These are phyloP conservation scores for Camellia sinensis DNA, from an alignment of 148 eudicot genomes.

Conservation along the genomic window DNA sequence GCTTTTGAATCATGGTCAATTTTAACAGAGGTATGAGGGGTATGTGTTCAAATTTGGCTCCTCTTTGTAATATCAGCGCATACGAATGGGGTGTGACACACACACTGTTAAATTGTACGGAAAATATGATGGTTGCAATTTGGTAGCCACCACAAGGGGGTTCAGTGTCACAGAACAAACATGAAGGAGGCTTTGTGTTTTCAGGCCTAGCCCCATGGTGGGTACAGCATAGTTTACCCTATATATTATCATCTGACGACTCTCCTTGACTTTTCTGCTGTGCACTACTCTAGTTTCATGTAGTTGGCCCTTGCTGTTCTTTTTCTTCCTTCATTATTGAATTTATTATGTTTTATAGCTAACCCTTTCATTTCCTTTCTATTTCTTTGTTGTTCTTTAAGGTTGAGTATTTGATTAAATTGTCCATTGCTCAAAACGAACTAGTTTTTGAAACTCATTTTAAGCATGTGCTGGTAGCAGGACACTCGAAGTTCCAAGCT, in stretches of 20 bases:
- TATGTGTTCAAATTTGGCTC: too few relatives aligned
- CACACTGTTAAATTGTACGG: too few relatives aligned
- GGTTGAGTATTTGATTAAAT: neutral
- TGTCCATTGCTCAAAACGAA: neutral
- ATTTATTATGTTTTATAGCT: neutral
- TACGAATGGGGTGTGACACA: too few relatives aligned
- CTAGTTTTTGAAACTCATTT: slow-evolving; percentile 9
- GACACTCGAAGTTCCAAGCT: slow-evolving; percentile 79
- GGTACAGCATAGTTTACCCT: too few relatives aligned
- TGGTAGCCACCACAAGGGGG: too few relatives aligned
- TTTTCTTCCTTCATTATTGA: neutral
- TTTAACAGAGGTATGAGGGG: too few relatives aligned
- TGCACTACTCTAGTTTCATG: neutral
- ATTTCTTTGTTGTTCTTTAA: neutral
- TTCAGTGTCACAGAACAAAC: too few relatives aligned
- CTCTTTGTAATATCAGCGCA: too few relatives aligned
- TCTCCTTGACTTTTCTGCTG: neutral
- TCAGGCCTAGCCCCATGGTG: too few relatives aligned
- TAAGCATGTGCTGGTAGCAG: slow-evolving; percentile 36
- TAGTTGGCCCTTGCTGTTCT: neutral
- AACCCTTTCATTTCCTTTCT: neutral
- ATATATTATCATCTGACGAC: neutral
- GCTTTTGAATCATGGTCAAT: too few relatives aligned
- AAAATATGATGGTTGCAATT: too few relatives aligned
- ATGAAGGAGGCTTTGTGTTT: too few relatives aligned